Conservation (phyloP, 495 filamentous ascomycete species). For the Hypomontagnella submonticulosa region DNA sequence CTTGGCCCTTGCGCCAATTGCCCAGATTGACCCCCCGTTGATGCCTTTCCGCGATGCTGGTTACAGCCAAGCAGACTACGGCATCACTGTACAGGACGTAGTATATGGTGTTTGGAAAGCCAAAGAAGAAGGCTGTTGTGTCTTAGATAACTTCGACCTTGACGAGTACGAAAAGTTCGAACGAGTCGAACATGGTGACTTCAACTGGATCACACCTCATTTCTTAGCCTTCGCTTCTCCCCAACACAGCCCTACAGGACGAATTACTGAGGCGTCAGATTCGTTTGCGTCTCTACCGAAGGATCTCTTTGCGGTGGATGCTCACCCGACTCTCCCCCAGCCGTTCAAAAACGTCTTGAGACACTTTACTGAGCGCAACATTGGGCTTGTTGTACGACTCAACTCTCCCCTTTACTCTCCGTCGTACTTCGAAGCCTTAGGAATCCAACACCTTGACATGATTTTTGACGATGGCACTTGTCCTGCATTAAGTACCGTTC, state of each 20-base stretch:
- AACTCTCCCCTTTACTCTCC: conserved; percentile 97
- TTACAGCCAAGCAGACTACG: conserved; percentile 97
- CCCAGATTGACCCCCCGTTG: conserved; percentile 92
- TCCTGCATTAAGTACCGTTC: conserved; percentile 83
- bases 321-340: conserved; percentile 70
- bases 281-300: conserved; percentile 77
- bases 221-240: conserved; percentile 98
- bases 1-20: conserved; percentile 93
- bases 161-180: conserved; percentile 98
- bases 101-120: conserved; percentile 99
- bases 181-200: conserved; percentile 97
- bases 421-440: conserved; percentile 92
- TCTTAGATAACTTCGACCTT: conserved; percentile 87
- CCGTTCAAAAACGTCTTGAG: conserved; percentile 95
- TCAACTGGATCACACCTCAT: conserved; percentile 97
- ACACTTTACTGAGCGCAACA: conserved; percentile 85
- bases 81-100: conserved; percentile 93
- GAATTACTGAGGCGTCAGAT: conserved; percentile 75
- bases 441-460: conserved; percentile 97
- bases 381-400: conserved; percentile 92
- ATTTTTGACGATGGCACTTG: conserved; percentile 99
- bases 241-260: conserved; percentile 77
- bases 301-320: conserved; percentile 71
- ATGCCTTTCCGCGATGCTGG: conserved; percentile 99
- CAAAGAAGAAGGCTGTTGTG: conserved; percentile 91